Conservation (phyloP, 2,329 filamentous ascomycete species). For the Myrmaecium sp. region DNA sequence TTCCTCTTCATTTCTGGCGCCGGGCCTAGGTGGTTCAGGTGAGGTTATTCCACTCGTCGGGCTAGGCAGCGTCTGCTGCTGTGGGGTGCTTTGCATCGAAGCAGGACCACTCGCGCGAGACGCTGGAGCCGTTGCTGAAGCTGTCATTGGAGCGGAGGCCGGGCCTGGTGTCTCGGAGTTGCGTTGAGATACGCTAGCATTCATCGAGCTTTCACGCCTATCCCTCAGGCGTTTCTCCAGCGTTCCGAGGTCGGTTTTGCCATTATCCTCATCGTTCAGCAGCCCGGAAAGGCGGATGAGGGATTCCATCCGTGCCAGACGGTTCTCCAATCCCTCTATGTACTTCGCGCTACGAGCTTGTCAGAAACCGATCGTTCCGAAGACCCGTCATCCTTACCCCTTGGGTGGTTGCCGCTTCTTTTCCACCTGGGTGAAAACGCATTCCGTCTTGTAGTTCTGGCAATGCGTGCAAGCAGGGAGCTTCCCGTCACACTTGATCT, state of each 20-base stretch:
- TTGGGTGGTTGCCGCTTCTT: conserved; percentile 97
- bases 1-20: conserved; percentile 39
- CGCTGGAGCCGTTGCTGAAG: conserved; percentile 1
- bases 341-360: conserved; percentile 61
- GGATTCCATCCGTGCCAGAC: conserved; percentile 89
- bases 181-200: conserved; percentile 11
- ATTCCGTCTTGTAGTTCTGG: conserved; percentile 95
- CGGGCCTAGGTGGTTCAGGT: conserved; percentile 25
- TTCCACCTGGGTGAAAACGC: conserved; percentile 92
- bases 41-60: conserved; percentile 35
- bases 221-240: conserved; percentile 59
- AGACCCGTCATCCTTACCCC: conserved; percentile 44
- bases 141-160: background rate
- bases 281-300: conserved; percentile 73
- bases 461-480: conserved; percentile 90
- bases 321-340: conserved; percentile 90
- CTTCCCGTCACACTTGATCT: conserved; percentile 96
- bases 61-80: conserved; percentile 29
- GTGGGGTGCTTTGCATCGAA: conserved; percentile 29
- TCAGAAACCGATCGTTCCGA: conserved; percentile 2
- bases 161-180: conserved; percentile 2
- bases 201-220: conserved; percentile 16
- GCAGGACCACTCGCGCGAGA: conserved; percentile 1
- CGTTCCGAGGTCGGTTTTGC: conserved; percentile 71
- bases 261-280: conserved; percentile 69